phyloP scores from a whole-genome alignment of 768 basidiomycete genomes.

The Lactifluus pinguis region DNA sequence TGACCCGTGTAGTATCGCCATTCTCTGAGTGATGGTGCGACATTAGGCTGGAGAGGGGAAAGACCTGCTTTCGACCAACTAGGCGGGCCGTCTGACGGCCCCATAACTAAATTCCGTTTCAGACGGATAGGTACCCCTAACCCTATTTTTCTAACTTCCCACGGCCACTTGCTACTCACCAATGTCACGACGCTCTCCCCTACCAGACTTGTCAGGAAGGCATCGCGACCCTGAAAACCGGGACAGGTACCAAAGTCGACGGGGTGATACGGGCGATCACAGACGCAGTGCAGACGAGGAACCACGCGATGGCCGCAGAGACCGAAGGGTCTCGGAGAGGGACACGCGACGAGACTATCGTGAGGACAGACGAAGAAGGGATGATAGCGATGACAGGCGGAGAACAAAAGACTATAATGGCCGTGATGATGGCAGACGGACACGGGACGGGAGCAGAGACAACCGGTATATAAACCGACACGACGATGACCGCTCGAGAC shows the following conservation, averaged over 20 bases:
- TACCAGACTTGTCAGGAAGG: constrained; percentile 6
- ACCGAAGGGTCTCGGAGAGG: neutral
- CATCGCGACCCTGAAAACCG: neutral
- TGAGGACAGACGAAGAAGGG: neutral
- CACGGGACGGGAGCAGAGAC: constrained; percentile 23
- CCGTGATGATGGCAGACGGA: constrained; percentile 13
- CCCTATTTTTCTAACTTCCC: neutral
- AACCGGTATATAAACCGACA: constrained; percentile 16
- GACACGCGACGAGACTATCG: neutral
- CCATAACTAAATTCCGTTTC: neutral
- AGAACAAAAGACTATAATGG: constrained; percentile 2
- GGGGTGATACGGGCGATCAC: neutral
- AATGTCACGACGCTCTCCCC: constrained; percentile 19
- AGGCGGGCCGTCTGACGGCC: neutral
- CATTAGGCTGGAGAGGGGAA: constrained; percentile 1
- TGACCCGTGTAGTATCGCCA: neutral
- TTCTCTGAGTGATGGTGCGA: neutral
- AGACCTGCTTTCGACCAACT: constrained; percentile 10
- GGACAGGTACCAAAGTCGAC: constrained; percentile 1
- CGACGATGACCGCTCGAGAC: constrained; percentile 29
- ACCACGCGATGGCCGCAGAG: neutral
- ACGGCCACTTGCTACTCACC: constrained; percentile 1
- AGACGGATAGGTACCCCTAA: neutral
- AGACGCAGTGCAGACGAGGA: constrained; percentile 2
- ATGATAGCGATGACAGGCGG: neutral